Base-by-base conservation (phyloP, 2,329 filamentous ascomycete genomes). In the Blastomyces parvus region DNA sequence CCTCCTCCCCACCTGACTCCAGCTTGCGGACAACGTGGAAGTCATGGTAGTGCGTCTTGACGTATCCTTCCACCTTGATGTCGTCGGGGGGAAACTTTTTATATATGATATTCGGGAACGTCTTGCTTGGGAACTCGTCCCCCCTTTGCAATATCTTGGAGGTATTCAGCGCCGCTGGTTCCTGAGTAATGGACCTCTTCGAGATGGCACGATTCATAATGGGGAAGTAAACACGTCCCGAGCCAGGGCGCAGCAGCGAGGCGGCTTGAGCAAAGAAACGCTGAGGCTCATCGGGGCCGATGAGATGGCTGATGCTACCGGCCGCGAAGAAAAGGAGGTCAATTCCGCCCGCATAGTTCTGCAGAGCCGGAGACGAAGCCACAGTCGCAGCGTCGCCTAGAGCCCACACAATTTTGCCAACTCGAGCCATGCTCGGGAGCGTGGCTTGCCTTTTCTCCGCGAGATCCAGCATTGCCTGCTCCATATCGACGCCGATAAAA, bases 281-380 rank as follows among this genome's bases (percentile, higher is more conserved):
- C 22, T 46, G 57, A 8, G 57, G 57, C 42, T 59, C 57, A 19
- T 59, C 40, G 11, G 57, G 4, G 3, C 57, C 57, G 25, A n/a
- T 59, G 11, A 59, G 57, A 33, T 59, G 57, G 42, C 57, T 59
- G 42, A 59, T 46, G 22, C 57, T 59, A 6, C 57, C 57, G 6
- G 57, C 57, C 0, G 57, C 57, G 25, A 59, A 59, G 14, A 59
- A 2, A 22, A 59, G 40, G 17, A 59, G 57, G 57, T 59, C 57
- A 8, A 59, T 48, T 3, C 40, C 25, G 14, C 57, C 57, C 5
- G 25, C 42, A 59, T 59, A 59, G 8, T 17, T 9, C 42, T 48
- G 7, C 3, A 59, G 57, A 8, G 57, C 19, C 17, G 57, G 22
- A 1, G 27, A 25, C 19, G 57, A 59, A 36, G 57, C 57, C 38